phyloP scores from a whole-genome alignment of 2,329 filamentous ascomycete genomes.

The Cordyceps cateniannulata region DNA sequence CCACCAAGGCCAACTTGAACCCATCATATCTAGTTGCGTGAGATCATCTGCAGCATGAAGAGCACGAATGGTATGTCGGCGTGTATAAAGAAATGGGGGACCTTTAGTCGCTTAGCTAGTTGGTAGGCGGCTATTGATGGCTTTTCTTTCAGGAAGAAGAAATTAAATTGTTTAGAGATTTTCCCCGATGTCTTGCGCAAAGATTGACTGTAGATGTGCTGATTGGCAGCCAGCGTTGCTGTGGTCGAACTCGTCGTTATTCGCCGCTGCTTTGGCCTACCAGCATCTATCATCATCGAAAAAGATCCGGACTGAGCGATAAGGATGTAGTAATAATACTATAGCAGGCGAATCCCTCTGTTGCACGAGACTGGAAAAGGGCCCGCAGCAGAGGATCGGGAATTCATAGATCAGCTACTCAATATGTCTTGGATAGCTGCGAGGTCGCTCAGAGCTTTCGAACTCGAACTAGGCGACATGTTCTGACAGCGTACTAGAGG shows the following conservation, averaged over 20 bases:
- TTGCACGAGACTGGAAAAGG: constrained; percentile 19
- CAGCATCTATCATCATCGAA: constrained; percentile 17
- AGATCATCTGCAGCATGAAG: background rate
- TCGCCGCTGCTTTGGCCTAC: constrained; percentile 18
- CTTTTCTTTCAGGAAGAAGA: background rate
- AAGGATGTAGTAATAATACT: constrained; percentile 23
- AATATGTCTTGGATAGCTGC: constrained; percentile 13
- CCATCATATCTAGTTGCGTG: background rate
- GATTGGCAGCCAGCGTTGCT: background rate
- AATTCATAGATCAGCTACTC: constrained; percentile 23
- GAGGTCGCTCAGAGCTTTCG: background rate
- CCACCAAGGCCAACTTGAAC: background rate
- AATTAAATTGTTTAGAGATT: background rate
- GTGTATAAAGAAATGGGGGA: background rate
- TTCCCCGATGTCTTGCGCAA: background rate
- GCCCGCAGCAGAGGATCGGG: constrained; percentile 22
- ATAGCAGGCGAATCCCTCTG: constrained; percentile 22
- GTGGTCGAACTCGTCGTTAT: background rate
- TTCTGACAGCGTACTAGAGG: constrained; percentile 15
- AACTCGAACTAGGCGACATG: background rate
- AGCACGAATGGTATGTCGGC: background rate
- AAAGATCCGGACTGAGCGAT: constrained; percentile 18
- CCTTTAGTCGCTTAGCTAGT: background rate
- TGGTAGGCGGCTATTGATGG: background rate
- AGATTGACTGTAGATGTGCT: background rate